Conservation (phyloP, 1,284 basidiomycete species). For the Pseudozyma thailandica region DNA sequence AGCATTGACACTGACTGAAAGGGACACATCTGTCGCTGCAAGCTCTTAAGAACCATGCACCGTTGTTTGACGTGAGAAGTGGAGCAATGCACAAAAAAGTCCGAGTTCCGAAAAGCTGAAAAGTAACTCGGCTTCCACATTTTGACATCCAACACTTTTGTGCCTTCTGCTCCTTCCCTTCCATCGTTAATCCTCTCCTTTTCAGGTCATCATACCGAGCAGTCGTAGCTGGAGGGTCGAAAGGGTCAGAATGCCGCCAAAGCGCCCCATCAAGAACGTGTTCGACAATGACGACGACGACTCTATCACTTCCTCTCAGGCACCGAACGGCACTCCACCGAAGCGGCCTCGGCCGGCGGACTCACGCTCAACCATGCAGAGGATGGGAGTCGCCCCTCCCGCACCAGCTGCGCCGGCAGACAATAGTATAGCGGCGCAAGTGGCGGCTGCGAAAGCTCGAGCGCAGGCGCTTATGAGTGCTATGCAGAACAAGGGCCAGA, state of each 20-base stretch:
- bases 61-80: no score
- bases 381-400: conserved; percentile 13
- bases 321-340: conserved; percentile 30
- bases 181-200: neutral
- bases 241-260: conserved; percentile 31
- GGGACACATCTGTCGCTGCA: no score
- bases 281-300: conserved; percentile 48
- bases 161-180: neutral
- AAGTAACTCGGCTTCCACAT: neutral
- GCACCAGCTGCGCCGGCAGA: conserved; percentile 3
- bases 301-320: neutral
- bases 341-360: conserved; percentile 27
- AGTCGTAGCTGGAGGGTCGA: neutral
- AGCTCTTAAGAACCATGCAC: no score
- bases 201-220: neutral
- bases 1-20: no score
- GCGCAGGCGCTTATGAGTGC: conserved; percentile 45
- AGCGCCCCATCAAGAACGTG: conserved; percentile 44
- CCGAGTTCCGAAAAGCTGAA: neutral
- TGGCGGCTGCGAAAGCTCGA: conserved; percentile 52
- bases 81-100: neutral
- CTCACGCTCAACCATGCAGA: conserved; percentile 6
- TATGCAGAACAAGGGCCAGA: conserved; percentile 23
- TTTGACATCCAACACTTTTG: conserved; percentile 6
- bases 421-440: conserved; percentile 48